Evolutionary conservation across 495 filamentous ascomycete species (phyloP).

Genomic region (Penicillium alfredii): DNA sequence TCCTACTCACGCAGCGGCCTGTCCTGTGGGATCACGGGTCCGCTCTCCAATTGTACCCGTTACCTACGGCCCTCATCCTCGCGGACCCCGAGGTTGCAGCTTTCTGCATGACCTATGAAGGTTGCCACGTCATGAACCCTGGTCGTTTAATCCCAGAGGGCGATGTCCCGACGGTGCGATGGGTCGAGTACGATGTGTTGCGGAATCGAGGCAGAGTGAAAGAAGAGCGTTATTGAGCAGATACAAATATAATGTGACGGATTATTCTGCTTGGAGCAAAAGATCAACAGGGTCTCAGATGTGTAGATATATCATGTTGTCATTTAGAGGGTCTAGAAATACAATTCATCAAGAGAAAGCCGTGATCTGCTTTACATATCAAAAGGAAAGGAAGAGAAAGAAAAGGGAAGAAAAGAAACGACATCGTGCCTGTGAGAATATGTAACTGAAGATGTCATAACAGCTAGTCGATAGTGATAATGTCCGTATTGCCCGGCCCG

Average conservation of each 20-base stretch:
- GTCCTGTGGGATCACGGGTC: conserved; percentile 81
- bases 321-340: conserved; percentile 21
- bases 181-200: conserved; percentile 78
- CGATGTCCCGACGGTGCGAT: conserved; percentile 58
- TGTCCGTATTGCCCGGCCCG: conserved; percentile 16
- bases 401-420: too few relatives aligned
- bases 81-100: conserved; percentile 73
- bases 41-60: conserved; percentile 73
- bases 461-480: conserved; percentile 39
- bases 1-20: conserved; percentile 67
- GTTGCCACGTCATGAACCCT: conserved; percentile 94
- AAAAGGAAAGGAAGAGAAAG: conserved; percentile 1
- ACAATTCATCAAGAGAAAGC: conserved; percentile 17
- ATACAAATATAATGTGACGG: too few relatives aligned
- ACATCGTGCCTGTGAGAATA: too few relatives aligned
- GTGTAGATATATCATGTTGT: too few relatives aligned
- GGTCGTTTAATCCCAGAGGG: conserved; percentile 63
- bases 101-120: conserved; percentile 86
- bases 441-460: too few relatives aligned
- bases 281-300: too few relatives aligned
- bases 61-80: conserved; percentile 77
- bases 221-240: conserved; percentile 38
- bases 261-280: too few relatives aligned
- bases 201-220: conserved; percentile 49
- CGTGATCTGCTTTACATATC: conserved; percentile 1